Evolutionary conservation across 179 eudicot genomes (phyloP).

Genomic region (Patellifolia procumbens): DNA sequence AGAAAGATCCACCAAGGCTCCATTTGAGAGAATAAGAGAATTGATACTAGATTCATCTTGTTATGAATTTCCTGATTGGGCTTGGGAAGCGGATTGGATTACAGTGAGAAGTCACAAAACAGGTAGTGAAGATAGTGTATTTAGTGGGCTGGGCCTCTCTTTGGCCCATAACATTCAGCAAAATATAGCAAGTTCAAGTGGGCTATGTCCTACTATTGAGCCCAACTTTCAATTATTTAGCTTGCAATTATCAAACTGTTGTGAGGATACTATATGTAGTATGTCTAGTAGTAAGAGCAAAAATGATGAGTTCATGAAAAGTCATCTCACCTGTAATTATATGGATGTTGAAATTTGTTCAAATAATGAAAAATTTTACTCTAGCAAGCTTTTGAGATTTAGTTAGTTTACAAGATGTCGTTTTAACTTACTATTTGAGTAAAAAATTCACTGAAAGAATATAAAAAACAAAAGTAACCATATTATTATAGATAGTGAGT

Average conservation of each 20-base stretch:
- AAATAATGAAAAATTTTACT: background rate
- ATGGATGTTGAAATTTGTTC: background rate
- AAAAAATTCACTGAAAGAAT: too few species aligned
- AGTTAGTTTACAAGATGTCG: too few species aligned
- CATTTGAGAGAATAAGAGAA: conserved; percentile 22
- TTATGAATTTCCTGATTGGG: conserved; percentile 17
- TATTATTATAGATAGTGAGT: too few species aligned
- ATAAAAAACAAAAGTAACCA: background rate
- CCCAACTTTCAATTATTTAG: conserved; percentile 1
- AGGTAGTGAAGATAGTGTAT: background rate
- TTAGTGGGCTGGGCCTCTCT: background rate
- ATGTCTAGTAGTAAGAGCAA: background rate
- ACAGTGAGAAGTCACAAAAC: conserved; percentile 31
- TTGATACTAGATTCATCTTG: conserved; percentile 17
- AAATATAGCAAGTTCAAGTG: background rate
- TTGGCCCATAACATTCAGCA: conserved; percentile 9
- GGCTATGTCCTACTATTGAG: background rate
- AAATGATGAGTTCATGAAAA: background rate
- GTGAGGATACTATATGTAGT: background rate
- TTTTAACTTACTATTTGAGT: too few species aligned
- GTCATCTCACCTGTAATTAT: conserved; percentile 10
- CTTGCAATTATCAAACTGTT: background rate
- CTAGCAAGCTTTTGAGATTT: background rate
- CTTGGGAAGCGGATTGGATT: conserved; percentile 35
- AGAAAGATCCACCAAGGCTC: background rate